These are phyloP conservation scores for Pseudopyricularia javanii DNA, from an alignment of 2,329 filamentous ascomycete genomes.

Conservation along the genomic window DNA sequence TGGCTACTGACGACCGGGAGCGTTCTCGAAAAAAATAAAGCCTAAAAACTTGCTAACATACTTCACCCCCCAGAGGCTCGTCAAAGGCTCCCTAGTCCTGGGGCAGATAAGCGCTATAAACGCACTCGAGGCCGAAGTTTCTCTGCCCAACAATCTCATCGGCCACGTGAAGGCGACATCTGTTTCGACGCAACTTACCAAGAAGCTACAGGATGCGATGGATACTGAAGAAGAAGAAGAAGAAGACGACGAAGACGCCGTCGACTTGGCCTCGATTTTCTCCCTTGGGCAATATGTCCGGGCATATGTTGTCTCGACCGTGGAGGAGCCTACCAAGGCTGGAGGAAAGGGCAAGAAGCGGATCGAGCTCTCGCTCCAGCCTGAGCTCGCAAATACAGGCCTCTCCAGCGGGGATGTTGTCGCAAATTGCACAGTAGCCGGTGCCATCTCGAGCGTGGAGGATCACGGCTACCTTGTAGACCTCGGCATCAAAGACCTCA, in stretches of 20 bases:
- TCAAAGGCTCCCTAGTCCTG: conserved; percentile 76
- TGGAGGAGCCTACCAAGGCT: conserved; percentile 37
- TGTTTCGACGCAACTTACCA: conserved; percentile 70
- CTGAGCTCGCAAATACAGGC: conserved; percentile 64
- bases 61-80: conserved; percentile 48
- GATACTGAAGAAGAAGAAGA: conserved; percentile 43
- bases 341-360: conserved; percentile 58
- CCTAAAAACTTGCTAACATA: conserved; percentile 4
- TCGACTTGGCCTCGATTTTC: conserved; percentile 69
- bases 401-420: conserved; percentile 63
- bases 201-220: conserved; percentile 59
- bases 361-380: conserved; percentile 79
- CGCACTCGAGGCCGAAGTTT: conserved; percentile 63
- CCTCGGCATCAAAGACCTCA: conserved; percentile 60
- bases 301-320: conserved; percentile 68
- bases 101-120: conserved; percentile 78
- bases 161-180: conserved; percentile 87
- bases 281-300: conserved; percentile 77
- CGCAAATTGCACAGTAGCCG: conserved; percentile 68
- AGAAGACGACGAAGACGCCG: conserved; percentile 40
- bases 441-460: conserved; percentile 80
- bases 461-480: conserved; percentile 95
- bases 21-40: no score
- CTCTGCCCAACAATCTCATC: conserved; percentile 83
- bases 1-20: background rate